phyloP scores from a whole-genome alignment of 2,329 filamentous ascomycete species.

The Didymella pinodella region DNA sequence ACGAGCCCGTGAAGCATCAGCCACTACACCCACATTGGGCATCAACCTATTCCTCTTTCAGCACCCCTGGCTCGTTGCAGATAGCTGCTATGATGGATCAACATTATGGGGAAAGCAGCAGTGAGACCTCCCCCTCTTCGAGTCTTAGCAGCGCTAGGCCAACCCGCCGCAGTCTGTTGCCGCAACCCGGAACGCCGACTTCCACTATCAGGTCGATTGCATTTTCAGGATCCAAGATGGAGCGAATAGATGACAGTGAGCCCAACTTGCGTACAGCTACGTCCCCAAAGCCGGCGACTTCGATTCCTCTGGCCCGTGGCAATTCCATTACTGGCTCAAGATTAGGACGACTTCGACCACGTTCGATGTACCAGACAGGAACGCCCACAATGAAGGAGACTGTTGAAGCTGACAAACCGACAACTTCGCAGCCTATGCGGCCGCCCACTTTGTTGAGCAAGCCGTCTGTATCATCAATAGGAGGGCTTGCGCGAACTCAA shows the following conservation, averaged over 20 bases:
- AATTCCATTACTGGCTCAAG: constrained; percentile 16
- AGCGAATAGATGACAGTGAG: not conserved
- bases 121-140: not conserved
- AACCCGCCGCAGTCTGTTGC: constrained; percentile 42
- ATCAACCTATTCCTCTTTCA: constrained; percentile 4
- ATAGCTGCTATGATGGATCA: constrained; percentile 7
- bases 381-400: constrained; percentile 19
- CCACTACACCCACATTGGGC: constrained; percentile 6
- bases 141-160: not conserved
- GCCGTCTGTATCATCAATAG: constrained; percentile 25
- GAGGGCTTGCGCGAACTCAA: constrained; percentile 37
- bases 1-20: constrained; percentile 1
- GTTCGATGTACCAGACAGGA: constrained; percentile 42
- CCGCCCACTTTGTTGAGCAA: constrained; percentile 32
- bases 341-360: constrained; percentile 38
- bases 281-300: constrained; percentile 1
- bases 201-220: constrained; percentile 13
- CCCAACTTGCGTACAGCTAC: not conserved
- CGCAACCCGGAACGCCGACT: constrained; percentile 44
- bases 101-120: not conserved
- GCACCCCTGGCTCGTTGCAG: not conserved
- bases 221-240: not conserved
- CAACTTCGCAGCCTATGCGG: constrained; percentile 26
- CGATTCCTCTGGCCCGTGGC: constrained; percentile 15
- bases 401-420: constrained; percentile 17